Evolutionary conservation across 345 rosid genomes (phyloP).

Genomic region (Dipteronia sinensis): DNA sequence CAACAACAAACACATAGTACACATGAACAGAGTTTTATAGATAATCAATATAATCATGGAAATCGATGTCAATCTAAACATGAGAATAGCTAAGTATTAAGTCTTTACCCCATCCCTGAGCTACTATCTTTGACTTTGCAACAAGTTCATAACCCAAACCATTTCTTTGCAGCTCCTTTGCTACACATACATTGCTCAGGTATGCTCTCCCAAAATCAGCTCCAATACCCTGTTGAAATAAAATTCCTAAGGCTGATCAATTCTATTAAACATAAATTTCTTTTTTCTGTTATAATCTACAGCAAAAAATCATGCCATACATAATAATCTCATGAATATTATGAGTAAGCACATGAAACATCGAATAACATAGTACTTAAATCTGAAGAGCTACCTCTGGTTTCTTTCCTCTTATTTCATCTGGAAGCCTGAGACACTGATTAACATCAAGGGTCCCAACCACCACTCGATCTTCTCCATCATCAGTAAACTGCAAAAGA

Average conservation of each 20-base stretch:
- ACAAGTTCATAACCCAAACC: conserved; percentile 69
- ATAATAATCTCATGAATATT: background rate
- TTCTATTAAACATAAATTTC: background rate
- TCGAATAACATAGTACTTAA: background rate
- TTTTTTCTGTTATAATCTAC: background rate
- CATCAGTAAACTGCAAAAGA: conserved; percentile 53
- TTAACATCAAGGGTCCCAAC: conserved; percentile 91
- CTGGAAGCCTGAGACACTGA: conserved; percentile 80
- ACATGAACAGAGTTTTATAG: background rate
- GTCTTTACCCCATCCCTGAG: conserved; percentile 75
- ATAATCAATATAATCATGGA: background rate
- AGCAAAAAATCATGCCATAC: background rate
- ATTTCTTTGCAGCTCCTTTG: conserved; percentile 76
- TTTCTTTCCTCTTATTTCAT: conserved; percentile 80
- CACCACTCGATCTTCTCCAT: conserved; percentile 79
- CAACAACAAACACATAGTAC: conserved; percentile 10
- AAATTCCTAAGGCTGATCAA: conserved; percentile 1
- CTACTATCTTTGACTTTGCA: conserved; percentile 60
- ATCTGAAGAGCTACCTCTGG: conserved; percentile 58
- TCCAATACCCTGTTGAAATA: conserved; percentile 51
- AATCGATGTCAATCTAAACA: background rate
- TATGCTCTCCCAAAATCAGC: conserved; percentile 79
- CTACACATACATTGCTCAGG: conserved; percentile 87
- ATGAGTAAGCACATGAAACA: background rate
- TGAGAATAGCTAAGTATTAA: background rate